These are phyloP conservation scores for Pleurotus salmoneostramineus DNA, from an alignment of 768 basidiomycete species.

Conservation along the genomic window DNA sequence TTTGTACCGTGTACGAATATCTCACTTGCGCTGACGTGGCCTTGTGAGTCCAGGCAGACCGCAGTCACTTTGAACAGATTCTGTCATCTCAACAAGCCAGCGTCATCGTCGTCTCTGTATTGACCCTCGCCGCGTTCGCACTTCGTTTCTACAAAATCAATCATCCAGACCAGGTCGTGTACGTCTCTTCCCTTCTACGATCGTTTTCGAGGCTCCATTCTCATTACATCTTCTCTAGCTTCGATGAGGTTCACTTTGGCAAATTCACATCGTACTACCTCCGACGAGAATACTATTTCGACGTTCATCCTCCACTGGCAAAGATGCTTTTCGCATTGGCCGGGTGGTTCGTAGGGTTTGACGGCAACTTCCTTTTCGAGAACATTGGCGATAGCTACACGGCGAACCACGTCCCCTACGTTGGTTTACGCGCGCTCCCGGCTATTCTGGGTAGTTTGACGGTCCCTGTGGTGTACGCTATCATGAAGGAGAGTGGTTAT, in stretches of 20 bases:
- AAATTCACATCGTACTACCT: slow-evolving; percentile 98
- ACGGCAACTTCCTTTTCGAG: slow-evolving; percentile 92
- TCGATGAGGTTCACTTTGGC: slow-evolving; percentile 98
- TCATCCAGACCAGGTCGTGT: slow-evolving; percentile 94
- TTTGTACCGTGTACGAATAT: not conserved
- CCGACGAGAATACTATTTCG: slow-evolving; percentile 93
- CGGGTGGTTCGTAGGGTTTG: slow-evolving; percentile 96
- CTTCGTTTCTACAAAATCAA: slow-evolving; percentile 93
- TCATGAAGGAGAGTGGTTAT: slow-evolving; percentile 98
- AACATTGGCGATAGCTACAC: slow-evolving; percentile 94
- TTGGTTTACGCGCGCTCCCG: slow-evolving; percentile 90
- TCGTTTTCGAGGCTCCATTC: not conserved
- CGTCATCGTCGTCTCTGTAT: slow-evolving; percentile 50
- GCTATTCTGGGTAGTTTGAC: slow-evolving; percentile 91
- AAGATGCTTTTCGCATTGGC: slow-evolving; percentile 92
- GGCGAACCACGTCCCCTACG: slow-evolving; percentile 82
- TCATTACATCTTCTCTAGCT: slow-evolving; percentile 38
- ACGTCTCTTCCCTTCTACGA: slow-evolving; percentile 27
- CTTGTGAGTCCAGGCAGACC: slow-evolving; percentile 35
- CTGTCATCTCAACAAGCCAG: slow-evolving; percentile 65
- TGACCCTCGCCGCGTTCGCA: slow-evolving; percentile 77
- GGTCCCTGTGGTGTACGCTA: slow-evolving; percentile 86
- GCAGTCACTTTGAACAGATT: slow-evolving; percentile 56
- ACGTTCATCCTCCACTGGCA: slow-evolving; percentile 96
- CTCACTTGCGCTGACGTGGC: not conserved